phyloP scores from a whole-genome alignment of 1,139 yeast species.

The Yamadazyma epiphylla region DNA sequence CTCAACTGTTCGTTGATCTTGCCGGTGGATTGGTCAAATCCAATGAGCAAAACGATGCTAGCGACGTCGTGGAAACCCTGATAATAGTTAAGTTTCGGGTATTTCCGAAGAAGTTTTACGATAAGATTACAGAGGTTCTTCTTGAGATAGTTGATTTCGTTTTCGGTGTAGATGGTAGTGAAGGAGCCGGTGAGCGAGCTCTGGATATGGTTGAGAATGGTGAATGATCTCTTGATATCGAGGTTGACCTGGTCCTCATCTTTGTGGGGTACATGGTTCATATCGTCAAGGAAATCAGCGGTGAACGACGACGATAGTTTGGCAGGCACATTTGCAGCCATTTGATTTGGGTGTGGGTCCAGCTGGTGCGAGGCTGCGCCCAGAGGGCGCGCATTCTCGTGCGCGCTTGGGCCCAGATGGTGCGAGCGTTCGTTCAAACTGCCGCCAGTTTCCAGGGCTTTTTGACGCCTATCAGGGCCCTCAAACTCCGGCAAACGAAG shows the following conservation, averaged over 20 bases:
- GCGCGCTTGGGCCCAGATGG: too few relatives aligned
- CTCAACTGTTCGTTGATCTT: conserved; percentile 36
- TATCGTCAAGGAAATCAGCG: conserved; percentile 8
- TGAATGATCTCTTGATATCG: conserved; percentile 74
- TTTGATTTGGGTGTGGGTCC: not conserved
- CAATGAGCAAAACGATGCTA: conserved; percentile 58
- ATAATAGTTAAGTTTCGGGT: conserved; percentile 69
- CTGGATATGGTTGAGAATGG: conserved; percentile 29
- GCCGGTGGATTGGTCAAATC: conserved; percentile 21
- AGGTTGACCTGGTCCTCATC: conserved; percentile 79
- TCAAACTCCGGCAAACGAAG: too few relatives aligned
- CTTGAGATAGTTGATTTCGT: conserved; percentile 34
- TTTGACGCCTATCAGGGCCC: too few relatives aligned
- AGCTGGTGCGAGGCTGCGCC: too few relatives aligned
- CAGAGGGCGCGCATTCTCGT: too few relatives aligned
- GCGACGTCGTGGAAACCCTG: conserved; percentile 94
- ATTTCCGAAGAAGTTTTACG: conserved; percentile 50
- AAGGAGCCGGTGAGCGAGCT: conserved; percentile 21
- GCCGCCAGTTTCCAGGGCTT: too few relatives aligned
- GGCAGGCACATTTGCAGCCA: conserved; percentile 8
- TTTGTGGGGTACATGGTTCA: conserved; percentile 40
- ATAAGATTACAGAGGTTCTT: conserved; percentile 46
- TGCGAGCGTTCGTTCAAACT: too few relatives aligned
- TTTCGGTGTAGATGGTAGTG: conserved; percentile 30
- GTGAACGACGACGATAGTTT: conserved; percentile 1